A percentile compares a stretch with the other conserved stretches of the same genome.
phyloP scores from a whole-genome alignment of 2,329 filamentous ascomycete species.

The Arthrobotrys sinensis region DNA sequence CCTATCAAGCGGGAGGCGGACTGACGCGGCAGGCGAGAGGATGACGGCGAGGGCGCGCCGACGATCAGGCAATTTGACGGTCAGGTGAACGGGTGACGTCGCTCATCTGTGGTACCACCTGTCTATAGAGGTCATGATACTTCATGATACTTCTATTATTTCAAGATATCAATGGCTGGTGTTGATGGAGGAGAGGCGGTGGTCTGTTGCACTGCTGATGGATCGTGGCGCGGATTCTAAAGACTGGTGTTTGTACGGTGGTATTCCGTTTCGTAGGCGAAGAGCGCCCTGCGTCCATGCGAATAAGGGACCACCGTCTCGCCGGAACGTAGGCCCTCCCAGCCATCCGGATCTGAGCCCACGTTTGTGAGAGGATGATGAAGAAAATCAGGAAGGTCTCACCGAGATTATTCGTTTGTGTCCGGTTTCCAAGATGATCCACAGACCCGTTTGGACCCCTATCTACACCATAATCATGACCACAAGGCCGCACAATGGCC shows the following conservation, averaged over 20 bases:
- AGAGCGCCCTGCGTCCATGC: slow-evolving; percentile 6
- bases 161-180: slow-evolving; percentile 2
- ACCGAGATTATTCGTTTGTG: slow-evolving; percentile 14
- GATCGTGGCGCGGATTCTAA: not conserved
- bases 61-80: slow-evolving; percentile 30
- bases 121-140: slow-evolving; percentile 11
- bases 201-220: slow-evolving; percentile 1
- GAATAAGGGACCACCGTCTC: slow-evolving; percentile 7
- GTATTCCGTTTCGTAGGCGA: slow-evolving; percentile 15
- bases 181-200: slow-evolving; percentile 1
- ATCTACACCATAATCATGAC: not conserved
- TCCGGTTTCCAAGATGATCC: slow-evolving; percentile 1
- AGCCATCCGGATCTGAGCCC: slow-evolving; percentile 1
- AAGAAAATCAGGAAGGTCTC: slow-evolving; percentile 15
- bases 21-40: not conserved
- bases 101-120: slow-evolving; percentile 39
- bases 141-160: slow-evolving; percentile 5
- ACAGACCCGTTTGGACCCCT: not conserved
- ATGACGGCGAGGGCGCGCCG: slow-evolving; percentile 3
- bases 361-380: not conserved
- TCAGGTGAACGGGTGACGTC: slow-evolving; percentile 50
- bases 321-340: slow-evolving; percentile 4
- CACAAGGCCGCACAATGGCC: not conserved
- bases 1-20: slow-evolving; percentile 14
- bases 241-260: slow-evolving; percentile 1